A percentile compares a stretch with the other conserved stretches of the same genome.
Evolutionary conservation across 371 early-diverging fungal species (phyloP).

Genomic region (Dichotomocladium elegans): DNA sequence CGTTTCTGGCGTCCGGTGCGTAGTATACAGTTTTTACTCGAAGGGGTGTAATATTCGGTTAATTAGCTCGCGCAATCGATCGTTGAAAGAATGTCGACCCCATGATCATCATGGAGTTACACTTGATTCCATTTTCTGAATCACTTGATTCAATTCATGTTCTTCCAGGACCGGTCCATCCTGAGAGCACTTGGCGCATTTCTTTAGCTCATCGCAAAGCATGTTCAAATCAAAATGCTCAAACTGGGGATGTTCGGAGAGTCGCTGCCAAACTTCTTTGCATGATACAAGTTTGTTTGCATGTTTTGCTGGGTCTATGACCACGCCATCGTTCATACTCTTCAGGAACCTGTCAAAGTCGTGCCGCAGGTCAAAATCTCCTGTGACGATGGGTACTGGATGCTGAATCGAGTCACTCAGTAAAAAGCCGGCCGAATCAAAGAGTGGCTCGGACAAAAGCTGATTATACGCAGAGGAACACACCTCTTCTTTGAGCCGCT

Average conservation of each 20-base stretch:
- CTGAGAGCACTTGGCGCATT: slow-evolving; percentile 59
- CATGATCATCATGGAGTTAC: slow-evolving; percentile 1
- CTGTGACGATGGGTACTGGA: slow-evolving; percentile 43
- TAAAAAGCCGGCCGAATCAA: slow-evolving; percentile 35
- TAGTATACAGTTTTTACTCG: neutral
- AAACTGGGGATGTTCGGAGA: slow-evolving; percentile 48
- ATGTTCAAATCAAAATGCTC: slow-evolving; percentile 55
- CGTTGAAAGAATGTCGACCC: neutral
- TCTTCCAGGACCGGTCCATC: slow-evolving; percentile 46
- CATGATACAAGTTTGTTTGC: slow-evolving; percentile 9
- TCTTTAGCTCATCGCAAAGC: slow-evolving; percentile 54
- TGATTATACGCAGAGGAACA: slow-evolving; percentile 42
- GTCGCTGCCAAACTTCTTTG: slow-evolving; percentile 39
- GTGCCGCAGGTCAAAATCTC: neutral
- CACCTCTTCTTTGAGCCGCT: slow-evolving; percentile 42
- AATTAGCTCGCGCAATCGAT: neutral
- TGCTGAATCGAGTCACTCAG: slow-evolving; percentile 27
- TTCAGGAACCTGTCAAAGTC: slow-evolving; percentile 7
- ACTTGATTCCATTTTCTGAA: slow-evolving; percentile 10
- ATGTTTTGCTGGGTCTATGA: slow-evolving; percentile 1
- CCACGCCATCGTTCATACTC: slow-evolving; percentile 8
- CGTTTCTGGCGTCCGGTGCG: neutral
- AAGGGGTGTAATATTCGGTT: neutral
- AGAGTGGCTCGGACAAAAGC: slow-evolving; percentile 41
- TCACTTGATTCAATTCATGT: slow-evolving; percentile 32